Percentiles rank a stretch among this genome's conserved stretches.
These are phyloP conservation scores for Peronospora farinosa DNA, from an alignment of 352 stramenopile species.

Conservation along the genomic window DNA sequence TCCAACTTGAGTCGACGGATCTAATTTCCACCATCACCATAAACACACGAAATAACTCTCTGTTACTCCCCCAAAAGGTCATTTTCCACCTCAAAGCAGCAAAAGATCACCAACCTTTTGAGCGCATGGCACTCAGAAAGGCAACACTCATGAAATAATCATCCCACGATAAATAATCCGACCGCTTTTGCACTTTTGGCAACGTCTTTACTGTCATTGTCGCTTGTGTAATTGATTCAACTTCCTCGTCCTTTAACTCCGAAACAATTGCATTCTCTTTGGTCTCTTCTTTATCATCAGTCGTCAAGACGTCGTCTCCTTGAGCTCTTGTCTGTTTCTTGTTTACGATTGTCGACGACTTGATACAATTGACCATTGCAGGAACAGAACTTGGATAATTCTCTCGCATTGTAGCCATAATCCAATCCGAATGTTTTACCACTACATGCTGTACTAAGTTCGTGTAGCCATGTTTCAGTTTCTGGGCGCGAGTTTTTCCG, in stretches of 20 bases:
- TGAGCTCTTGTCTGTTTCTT: conserved; percentile 8
- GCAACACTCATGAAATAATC: conserved; percentile 99
- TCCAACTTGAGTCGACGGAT: conserved; percentile 96
- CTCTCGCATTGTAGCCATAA: conserved; percentile 24
- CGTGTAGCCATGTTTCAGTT: conserved; percentile 47
- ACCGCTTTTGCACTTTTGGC: conserved; percentile 46
- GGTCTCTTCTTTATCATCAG: too few species aligned
- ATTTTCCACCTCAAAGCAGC: conserved; percentile 1
- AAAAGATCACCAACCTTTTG: conserved; percentile 81
- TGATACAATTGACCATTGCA: conserved; percentile 14
- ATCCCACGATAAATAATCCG: conserved; percentile 94
- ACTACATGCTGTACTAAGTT: conserved; percentile 64
- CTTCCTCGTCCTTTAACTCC: background rate
- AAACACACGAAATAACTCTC: background rate
- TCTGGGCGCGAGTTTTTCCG: conserved; percentile 49
- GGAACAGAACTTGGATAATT: conserved; percentile 16
- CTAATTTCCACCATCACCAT: conserved; percentile 21
- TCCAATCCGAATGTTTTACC: conserved; percentile 60
- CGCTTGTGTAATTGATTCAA: background rate
- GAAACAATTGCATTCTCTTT: conserved; percentile 4
- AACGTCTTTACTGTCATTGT: conserved; percentile 1
- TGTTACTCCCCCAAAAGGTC: background rate
- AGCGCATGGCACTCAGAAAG: conserved; percentile 97
- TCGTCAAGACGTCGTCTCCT: too few species aligned
- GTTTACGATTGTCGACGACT: conserved; percentile 10